Evolutionary conservation across 2,329 filamentous ascomycete genomes (phyloP), one percentile per base, ranked within the genome.

Genomic region (Epichloe uncinata): DNA sequence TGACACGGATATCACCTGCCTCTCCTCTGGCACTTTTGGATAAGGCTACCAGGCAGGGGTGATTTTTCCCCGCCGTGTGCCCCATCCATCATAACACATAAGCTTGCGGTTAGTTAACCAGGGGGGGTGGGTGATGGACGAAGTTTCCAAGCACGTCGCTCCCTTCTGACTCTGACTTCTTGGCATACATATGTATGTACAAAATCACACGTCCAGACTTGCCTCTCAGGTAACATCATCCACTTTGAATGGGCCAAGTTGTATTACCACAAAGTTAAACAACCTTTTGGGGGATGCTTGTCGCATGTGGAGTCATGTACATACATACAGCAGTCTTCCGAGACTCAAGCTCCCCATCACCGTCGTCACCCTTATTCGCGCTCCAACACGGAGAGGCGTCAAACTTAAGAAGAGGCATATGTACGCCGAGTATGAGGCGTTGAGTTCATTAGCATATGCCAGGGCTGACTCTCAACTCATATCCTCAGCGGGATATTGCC

Each of bases 1-100:
- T 42, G 37, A 48, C 30, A 41, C 33, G 38, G 42, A 30, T 30
- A 9, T 30, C 16, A 36, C n/a, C 38, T 41, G 50, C 20, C 47
- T 37, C 13, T 22, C 33, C 36, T 40, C 26, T 30, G 46, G 42
- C 26, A 37, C 42, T 43, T 44, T 44, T 47, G 36, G 34, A 44
- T 30, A 50, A 48, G 50, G 45, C 45, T 45, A 48, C 42, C 18
- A 42, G 37, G 37, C 48, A 37, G 45, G 46, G 45, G 46, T 44
- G 15, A 20, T n/a, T 42, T 45, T 42, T 42, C 41, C 50, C 42
- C 42, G 26, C 44, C 42, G 44, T 44, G 16, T 48, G 46, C 46
- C 42, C 50, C 37, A 44, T 48, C 45, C 20, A 38, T 43, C 26
- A 40, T 38, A 8, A 26, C 2, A 26, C 37, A 26, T 5, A 26